Evolutionary conservation across 2,329 filamentous ascomycete genomes (phyloP).

Genomic region (Verticillium nonalfalfae): DNA sequence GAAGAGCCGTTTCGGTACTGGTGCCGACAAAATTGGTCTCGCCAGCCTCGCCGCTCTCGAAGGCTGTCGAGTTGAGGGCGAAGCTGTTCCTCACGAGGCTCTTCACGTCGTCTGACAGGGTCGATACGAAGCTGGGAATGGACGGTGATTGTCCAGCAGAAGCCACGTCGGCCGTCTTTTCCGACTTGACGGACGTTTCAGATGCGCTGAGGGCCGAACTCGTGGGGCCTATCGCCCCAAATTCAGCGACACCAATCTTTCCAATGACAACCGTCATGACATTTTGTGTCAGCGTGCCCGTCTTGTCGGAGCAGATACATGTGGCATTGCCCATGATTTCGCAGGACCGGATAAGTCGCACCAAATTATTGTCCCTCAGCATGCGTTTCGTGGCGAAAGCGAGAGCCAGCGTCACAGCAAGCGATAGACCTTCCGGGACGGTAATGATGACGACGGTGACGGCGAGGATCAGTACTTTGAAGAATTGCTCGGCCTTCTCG

Average conservation of each 20-base stretch:
- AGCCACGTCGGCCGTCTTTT: constrained; percentile 20
- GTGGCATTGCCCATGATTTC: constrained; percentile 62
- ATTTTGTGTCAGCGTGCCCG: constrained; percentile 58
- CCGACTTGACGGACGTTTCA: constrained; percentile 8
- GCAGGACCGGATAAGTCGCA: constrained; percentile 51
- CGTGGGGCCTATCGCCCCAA: constrained; percentile 22
- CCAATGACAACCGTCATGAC: constrained; percentile 56
- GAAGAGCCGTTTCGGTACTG: constrained; percentile 48
- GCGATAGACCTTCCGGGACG: constrained; percentile 54
- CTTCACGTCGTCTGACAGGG: constrained; percentile 25
- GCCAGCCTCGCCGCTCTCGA: constrained; percentile 36
- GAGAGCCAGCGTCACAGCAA: constrained; percentile 55
- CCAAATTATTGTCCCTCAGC: constrained; percentile 57
- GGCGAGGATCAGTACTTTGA: constrained; percentile 51
- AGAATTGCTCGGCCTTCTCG: constrained; percentile 47
- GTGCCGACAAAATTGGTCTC: constrained; percentile 40
- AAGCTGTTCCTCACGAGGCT: constrained; percentile 31
- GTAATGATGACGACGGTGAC: constrained; percentile 54
- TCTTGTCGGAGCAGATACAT: constrained; percentile 60
- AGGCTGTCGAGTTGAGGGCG: constrained; percentile 45
- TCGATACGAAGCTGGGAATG: constrained; percentile 10
- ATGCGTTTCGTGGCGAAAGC: constrained; percentile 58
- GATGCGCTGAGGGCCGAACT: constrained; percentile 5
- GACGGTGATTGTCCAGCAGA: constrained; percentile 5
- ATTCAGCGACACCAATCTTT: constrained; percentile 39